Base-by-base conservation (phyloP, 2,329 filamentous ascomycete genomes). In the Ceratocystis smalleyi region DNA sequence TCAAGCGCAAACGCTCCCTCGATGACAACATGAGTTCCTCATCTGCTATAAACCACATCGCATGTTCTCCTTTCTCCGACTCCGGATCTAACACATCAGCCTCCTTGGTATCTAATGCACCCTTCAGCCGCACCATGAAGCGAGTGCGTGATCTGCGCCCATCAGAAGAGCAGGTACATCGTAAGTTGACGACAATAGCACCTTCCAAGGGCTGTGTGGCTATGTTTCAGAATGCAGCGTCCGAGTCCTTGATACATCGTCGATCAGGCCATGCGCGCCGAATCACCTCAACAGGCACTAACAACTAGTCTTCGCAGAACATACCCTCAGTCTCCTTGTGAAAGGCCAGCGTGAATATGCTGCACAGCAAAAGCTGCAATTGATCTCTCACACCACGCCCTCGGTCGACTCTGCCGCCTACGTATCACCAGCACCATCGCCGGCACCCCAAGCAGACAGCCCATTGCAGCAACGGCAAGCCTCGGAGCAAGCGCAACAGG, bases 1-100 rank as follows among this genome's bases (percentile, higher is more conserved):
- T 83, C 70, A 86, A 86, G 72, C 82, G 83, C 73, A 86, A 86
- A 76, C 79, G 82, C 54, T 85, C 83, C 69, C 77, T 79, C 22
- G n/a, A 57, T 64, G 81, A 81, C 24, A 81, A 83, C 71, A 74
- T 47, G 27, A n/a, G 35, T 6, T 40, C 35, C 35, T 40, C 55
- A 83, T 74, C 76, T 43, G 15, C 27, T 57, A 5, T 15, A 22
- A 22, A 15, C 60, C 12, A 54, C 22, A 35, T 19, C 43, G 45
- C 43, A 43, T 43, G 30, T 43, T 8, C 35, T 24, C 27, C 47
- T 24, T 45, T 40, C 15, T 17, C 61, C n/a, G 24, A 22, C 6
- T 57, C 27, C 22, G 32, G 7, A 7, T 63, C 49, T 22, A 63
- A n/a, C 24, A 43, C 62, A 22, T 57, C 54, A 32, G 45, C n/a